phyloP scores from a whole-genome alignment of 768 basidiomycete genomes.

The Pulveroboletus frians region DNA sequence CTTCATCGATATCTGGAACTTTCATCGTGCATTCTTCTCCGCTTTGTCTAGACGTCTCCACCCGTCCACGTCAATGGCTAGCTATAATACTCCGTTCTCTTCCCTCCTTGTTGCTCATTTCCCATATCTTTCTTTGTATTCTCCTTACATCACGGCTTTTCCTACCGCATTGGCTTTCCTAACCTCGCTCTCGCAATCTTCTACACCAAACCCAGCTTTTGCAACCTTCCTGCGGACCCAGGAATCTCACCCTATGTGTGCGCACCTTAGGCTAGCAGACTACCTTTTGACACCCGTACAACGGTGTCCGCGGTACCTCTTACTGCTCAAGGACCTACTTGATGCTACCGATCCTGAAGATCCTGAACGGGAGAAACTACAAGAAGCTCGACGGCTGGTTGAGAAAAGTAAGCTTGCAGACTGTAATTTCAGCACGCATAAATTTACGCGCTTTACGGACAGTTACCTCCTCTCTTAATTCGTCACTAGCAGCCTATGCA shows the following conservation, averaged over 20 bases:
- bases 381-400: constrained; percentile 57
- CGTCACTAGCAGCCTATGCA: constrained; percentile 72
- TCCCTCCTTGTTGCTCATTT: constrained; percentile 73
- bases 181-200: constrained; percentile 44
- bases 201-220: constrained; percentile 44
- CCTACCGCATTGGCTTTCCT: constrained; percentile 59
- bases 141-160: constrained; percentile 78
- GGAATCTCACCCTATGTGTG: constrained; percentile 66
- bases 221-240: constrained; percentile 56
- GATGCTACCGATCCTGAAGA: constrained; percentile 59
- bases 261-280: constrained; percentile 71
- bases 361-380: constrained; percentile 60
- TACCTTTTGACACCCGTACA: constrained; percentile 87
- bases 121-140: constrained; percentile 84
- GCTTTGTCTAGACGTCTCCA: constrained; percentile 46
- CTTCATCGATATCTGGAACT: constrained; percentile 89
- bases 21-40: constrained; percentile 70
- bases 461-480: constrained; percentile 78
- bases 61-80: constrained; percentile 15
- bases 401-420: constrained; percentile 57
- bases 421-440: neutral
- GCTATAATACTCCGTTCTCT: constrained; percentile 42
- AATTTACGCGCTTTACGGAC: constrained; percentile 8
- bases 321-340: constrained; percentile 79
- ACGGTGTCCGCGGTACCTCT: constrained; percentile 80